Conservation (phyloP, 805 yeast genomes). For the Yamadazyma scolyti region DNA sequence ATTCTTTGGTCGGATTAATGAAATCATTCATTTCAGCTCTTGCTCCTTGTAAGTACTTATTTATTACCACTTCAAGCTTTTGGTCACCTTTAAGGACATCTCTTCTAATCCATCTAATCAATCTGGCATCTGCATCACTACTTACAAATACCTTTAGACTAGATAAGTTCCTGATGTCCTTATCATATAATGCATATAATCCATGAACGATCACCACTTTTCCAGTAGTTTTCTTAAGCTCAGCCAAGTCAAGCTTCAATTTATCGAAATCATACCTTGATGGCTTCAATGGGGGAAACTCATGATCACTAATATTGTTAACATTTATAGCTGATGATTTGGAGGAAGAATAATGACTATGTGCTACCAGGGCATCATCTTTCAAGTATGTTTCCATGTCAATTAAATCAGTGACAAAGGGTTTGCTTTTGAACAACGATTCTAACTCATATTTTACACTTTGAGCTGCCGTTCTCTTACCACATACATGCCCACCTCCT, state of each 20-base stretch:
- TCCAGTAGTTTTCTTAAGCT: background rate
- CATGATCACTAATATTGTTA: conserved; percentile 13
- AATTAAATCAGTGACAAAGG: conserved; percentile 27
- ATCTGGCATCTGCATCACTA: conserved; percentile 78
- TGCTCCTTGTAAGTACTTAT: conserved; percentile 50
- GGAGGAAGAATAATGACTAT: conserved; percentile 16
- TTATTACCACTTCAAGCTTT: conserved; percentile 35
- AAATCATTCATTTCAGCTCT: conserved; percentile 66
- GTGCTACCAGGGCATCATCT: conserved; percentile 16
- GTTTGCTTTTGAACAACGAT: conserved; percentile 8
- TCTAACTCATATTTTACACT: conserved; percentile 29
- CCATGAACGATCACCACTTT: conserved; percentile 59
- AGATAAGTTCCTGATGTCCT: conserved; percentile 50
- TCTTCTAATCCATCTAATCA: conserved; percentile 70
- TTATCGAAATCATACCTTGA: conserved; percentile 37
- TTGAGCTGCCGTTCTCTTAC: conserved; percentile 40
- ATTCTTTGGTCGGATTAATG: conserved; percentile 64
- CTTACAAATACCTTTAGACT: conserved; percentile 72
- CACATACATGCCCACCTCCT: conserved; percentile 64
- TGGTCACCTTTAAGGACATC: conserved; percentile 24
- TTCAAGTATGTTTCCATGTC: conserved; percentile 42
- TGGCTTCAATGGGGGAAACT: conserved; percentile 29
- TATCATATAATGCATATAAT: conserved; percentile 71
- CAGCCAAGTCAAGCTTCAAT: conserved; percentile 12
- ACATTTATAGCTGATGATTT: conserved; percentile 28